Evolutionary conservation across 805 yeast genomes (phyloP).

Genomic region (Scheffersomyces ergatensis): DNA sequence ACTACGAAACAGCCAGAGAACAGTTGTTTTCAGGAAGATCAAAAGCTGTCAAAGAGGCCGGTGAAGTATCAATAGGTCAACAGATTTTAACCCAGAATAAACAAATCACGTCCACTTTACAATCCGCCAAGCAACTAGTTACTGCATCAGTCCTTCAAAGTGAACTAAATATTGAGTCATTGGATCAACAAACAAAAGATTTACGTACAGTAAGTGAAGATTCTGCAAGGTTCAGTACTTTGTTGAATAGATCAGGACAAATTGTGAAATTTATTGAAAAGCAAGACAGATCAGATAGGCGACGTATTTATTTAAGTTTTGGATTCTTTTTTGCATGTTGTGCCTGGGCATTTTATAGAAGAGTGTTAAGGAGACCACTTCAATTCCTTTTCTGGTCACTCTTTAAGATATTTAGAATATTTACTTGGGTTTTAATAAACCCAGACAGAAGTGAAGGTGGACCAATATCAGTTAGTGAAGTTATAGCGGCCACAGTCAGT

Average conservation of each 20-base stretch:
- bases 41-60: slow-evolving; percentile 15
- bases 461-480: neutral
- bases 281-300: slow-evolving; percentile 48
- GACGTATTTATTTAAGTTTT: slow-evolving; percentile 46
- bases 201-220: slow-evolving; percentile 39
- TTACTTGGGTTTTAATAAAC: slow-evolving; percentile 16
- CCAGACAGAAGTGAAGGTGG: neutral
- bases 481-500: neutral
- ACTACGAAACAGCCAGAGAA: slow-evolving; percentile 6
- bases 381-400: slow-evolving; percentile 45
- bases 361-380: slow-evolving; percentile 46
- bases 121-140: slow-evolving; percentile 47
- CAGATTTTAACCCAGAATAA: slow-evolving; percentile 46
- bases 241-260: slow-evolving; percentile 41
- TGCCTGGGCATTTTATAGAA: slow-evolving; percentile 48
- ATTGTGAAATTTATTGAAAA: slow-evolving; percentile 52
- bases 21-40: slow-evolving; percentile 22
- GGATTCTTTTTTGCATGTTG: slow-evolving; percentile 46
- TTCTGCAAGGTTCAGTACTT: slow-evolving; percentile 36
- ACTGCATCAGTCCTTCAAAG: slow-evolving; percentile 50
- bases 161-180: slow-evolving; percentile 47
- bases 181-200: slow-evolving; percentile 46
- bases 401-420: slow-evolving; percentile 31
- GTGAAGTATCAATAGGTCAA: slow-evolving; percentile 24
- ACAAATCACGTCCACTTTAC: slow-evolving; percentile 45